Percentiles rank a stretch among this genome's conserved stretches.
phyloP scores from a whole-genome alignment of 208 protist species.

The Acanthamoeba castellanii region DNA sequence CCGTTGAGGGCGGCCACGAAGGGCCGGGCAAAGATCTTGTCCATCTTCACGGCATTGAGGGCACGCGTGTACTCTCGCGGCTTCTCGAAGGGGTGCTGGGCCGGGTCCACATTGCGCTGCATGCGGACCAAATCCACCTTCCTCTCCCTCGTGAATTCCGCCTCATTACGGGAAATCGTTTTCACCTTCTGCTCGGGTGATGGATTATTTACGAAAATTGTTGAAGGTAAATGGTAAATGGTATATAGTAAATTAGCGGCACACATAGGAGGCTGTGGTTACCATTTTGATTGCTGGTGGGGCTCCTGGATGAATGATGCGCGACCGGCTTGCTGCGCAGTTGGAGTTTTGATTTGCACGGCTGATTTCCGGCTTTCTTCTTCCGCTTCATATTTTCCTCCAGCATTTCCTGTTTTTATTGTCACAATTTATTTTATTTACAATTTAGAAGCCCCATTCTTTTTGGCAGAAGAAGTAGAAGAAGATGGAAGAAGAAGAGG shows the following conservation, averaged over 20 bases:
- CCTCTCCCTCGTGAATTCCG: constrained; percentile 95
- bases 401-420: background rate
- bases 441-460: background rate
- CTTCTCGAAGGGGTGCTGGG: constrained; percentile 96
- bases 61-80: constrained; percentile 97
- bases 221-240: no score
- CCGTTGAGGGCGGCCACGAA: constrained; percentile 91
- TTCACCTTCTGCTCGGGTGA: constrained; percentile 91
- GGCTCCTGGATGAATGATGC: no score
- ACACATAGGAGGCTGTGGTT: background rate
- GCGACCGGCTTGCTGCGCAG: no score
- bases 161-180: constrained; percentile 93
- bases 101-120: constrained; percentile 95
- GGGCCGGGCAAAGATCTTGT: constrained; percentile 97
- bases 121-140: constrained; percentile 93
- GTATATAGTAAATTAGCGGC: no score
- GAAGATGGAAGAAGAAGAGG: constrained; percentile 8
- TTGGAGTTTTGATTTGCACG: background rate
- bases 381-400: background rate
- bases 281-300: background rate
- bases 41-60: constrained; percentile 96
- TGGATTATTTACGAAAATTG: no score
- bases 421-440: background rate
- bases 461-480: background rate
- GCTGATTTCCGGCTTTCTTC: background rate